phyloP scores from a whole-genome alignment of 768 basidiomycete genomes.

The Trametes villosa region DNA sequence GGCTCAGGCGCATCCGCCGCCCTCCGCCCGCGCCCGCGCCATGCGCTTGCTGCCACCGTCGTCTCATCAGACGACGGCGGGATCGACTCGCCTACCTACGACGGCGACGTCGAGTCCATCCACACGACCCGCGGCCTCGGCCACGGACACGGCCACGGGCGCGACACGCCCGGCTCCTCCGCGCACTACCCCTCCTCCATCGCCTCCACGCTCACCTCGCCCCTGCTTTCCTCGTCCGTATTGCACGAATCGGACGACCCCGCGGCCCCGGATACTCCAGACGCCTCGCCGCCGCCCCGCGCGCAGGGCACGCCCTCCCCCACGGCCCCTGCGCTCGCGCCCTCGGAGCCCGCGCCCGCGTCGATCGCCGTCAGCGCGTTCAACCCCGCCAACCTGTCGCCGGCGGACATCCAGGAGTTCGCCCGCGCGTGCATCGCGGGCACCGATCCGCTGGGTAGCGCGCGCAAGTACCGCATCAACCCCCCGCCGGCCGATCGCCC shows the following conservation, averaged over 20 bases:
- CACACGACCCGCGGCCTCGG: slow-evolving; percentile 56
- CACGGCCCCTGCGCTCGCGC: slow-evolving; percentile 21
- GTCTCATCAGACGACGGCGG: slow-evolving; percentile 77
- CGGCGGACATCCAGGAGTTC: slow-evolving; percentile 80
- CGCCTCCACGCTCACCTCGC: slow-evolving; percentile 23
- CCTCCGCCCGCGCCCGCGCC: slow-evolving; percentile 20
- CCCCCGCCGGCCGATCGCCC: slow-evolving; percentile 80
- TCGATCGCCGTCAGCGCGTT: slow-evolving; percentile 42
- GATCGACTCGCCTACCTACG: slow-evolving; percentile 86
- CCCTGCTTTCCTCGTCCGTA: slow-evolving; percentile 15
- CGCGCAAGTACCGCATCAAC: slow-evolving; percentile 75
- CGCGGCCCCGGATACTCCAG: slow-evolving; percentile 17
- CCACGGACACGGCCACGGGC: slow-evolving; percentile 32
- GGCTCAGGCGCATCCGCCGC: slow-evolving; percentile 5
- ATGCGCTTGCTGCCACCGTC: slow-evolving; percentile 27
- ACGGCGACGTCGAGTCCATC: slow-evolving; percentile 86
- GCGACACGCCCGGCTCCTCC: slow-evolving; percentile 27
- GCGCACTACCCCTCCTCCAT: slow-evolving; percentile 30
- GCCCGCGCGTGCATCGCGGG: slow-evolving; percentile 79
- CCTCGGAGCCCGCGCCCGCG: slow-evolving; percentile 28
- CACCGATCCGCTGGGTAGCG: slow-evolving; percentile 46
- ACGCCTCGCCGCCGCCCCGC: slow-evolving; percentile 8
- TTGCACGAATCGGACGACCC: slow-evolving; percentile 20
- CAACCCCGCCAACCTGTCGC: slow-evolving; percentile 68
- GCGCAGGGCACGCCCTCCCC: slow-evolving; percentile 9